Evolutionary conservation across 2,329 filamentous ascomycete species (phyloP), one percentile per base, ranked within the genome.

Genomic region (Nemania serpens): DNA sequence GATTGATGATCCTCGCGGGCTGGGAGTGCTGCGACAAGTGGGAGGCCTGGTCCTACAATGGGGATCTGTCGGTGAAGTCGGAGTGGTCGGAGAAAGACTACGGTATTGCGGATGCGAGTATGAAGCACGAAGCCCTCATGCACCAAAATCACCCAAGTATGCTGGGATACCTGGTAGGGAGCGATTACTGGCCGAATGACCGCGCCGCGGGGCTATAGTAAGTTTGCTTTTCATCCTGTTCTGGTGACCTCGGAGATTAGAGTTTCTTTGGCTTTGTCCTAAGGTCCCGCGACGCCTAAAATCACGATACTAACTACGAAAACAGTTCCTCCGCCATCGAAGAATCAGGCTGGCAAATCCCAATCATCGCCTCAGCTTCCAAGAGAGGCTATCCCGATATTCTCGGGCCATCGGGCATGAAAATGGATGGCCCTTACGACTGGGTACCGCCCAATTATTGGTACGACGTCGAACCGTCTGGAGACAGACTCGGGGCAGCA

Each of bases 1-100:
- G 86, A 0, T 67, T 88, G 37, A 87, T 89, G 84, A 72, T 88
- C 0, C 75, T 89, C 39, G 76, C 84, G 0, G 86, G 86, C 0
- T 89, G 85, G 85, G 85, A 88, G 62, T 89, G 86, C 71, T 89
- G 86, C 69, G 83, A 88, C 66, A 88, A 88, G 69, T 89, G 86
- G 86, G 86, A 89, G 68, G 82, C 81, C 0, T 89, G 85, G 85
- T 71, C 68, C 50, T 87, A 88, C 70, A 88, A 88, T 65, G 70
- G 82, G 12, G 81, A 88, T 49, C 64, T 82, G 6, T 62, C 73
- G 7, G 66, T 78, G 22, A 71, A 77, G 48, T 73, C 75, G 0
- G 66, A 73, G 2, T 88, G 85, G 84, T 73, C 70, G 0, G 77
- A 82, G 0, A 66, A 71, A 1, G 86, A 88, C 71, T 88, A 88